phyloP scores from a whole-genome alignment of 108 stramenopile species.

The Cylindrotheca fusiformis region DNA sequence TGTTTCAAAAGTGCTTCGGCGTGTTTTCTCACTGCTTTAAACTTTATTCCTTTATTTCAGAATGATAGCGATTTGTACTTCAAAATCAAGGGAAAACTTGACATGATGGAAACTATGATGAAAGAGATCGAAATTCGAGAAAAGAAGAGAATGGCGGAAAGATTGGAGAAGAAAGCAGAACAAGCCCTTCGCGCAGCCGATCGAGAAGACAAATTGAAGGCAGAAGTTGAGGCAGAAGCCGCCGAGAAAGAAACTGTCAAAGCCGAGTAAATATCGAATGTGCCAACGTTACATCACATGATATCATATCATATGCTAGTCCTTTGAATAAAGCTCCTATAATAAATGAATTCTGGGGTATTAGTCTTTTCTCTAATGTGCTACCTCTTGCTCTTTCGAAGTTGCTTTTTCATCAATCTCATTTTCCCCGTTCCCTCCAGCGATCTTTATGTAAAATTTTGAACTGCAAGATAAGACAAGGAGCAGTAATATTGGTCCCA shows the following conservation, averaged over 20 bases:
- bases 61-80: constrained; percentile 83
- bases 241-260: constrained; percentile 7
- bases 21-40: not conserved
- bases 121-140: constrained; percentile 98
- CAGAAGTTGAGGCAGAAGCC: constrained; percentile 42
- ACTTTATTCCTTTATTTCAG: constrained; percentile 41
- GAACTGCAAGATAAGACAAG: too few relatives aligned
- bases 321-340: too few relatives aligned
- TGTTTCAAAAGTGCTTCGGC: not conserved
- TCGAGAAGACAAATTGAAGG: constrained; percentile 63
- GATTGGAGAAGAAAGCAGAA: constrained; percentile 93
- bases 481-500: too few relatives aligned
- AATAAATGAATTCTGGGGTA: too few relatives aligned
- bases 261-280: constrained; percentile 20
- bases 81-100: constrained; percentile 82
- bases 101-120: constrained; percentile 97
- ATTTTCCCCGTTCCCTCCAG: too few relatives aligned
- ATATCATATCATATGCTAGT: not conserved
- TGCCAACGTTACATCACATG: not conserved
- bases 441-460: too few relatives aligned
- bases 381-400: too few relatives aligned
- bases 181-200: constrained; percentile 77
- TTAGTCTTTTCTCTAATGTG: too few relatives aligned
- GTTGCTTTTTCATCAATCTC: too few relatives aligned
- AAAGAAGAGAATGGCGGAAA: constrained; percentile 96